A percentile compares a stretch with the other conserved stretches of the same genome.
Conservation (phyloP, 163 green algal genomes). For the Scenedesmus sp. region DNA sequence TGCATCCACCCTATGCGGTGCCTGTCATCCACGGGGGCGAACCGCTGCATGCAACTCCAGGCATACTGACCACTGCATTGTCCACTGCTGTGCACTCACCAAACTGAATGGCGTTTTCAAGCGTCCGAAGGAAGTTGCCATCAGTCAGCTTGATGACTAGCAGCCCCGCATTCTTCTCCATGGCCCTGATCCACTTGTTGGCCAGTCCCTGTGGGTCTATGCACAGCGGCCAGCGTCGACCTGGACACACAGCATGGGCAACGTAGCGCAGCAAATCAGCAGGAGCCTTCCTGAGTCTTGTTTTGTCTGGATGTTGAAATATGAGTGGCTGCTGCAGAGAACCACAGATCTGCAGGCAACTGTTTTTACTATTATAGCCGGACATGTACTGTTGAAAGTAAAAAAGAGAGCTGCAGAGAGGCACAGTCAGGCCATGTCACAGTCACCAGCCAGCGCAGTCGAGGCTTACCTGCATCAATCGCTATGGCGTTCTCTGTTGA, state of each 20-base stretch:
- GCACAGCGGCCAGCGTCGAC: conserved; percentile 79
- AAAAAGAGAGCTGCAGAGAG: too few species aligned
- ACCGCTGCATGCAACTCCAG: neutral
- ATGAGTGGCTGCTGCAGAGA: neutral
- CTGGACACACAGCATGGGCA: neutral
- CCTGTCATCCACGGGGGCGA: too few species aligned
- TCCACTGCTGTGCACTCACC: conserved; percentile 31
- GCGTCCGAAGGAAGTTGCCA: conserved; percentile 80
- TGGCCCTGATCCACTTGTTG: conserved; percentile 81
- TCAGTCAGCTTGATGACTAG: conserved; percentile 86
- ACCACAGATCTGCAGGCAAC: too few species aligned
- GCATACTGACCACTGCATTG: neutral
- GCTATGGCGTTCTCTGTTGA: conserved; percentile 83
- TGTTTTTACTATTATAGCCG: too few species aligned
- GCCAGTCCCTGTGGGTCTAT: conserved; percentile 84
- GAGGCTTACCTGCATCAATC: conserved; percentile 63
- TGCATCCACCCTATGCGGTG: too few species aligned
- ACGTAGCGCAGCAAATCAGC: neutral
- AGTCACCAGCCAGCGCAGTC: neutral
- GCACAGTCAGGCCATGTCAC: too few species aligned
- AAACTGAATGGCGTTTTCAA: conserved; percentile 90
- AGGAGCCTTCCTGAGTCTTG: too few species aligned
- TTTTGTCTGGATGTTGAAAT: too few species aligned
- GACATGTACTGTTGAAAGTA: too few species aligned
- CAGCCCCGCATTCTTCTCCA: conserved; percentile 76